Conservation (phyloP, 371 early-diverging fungal species). For the Edhazardia aedis region DNA sequence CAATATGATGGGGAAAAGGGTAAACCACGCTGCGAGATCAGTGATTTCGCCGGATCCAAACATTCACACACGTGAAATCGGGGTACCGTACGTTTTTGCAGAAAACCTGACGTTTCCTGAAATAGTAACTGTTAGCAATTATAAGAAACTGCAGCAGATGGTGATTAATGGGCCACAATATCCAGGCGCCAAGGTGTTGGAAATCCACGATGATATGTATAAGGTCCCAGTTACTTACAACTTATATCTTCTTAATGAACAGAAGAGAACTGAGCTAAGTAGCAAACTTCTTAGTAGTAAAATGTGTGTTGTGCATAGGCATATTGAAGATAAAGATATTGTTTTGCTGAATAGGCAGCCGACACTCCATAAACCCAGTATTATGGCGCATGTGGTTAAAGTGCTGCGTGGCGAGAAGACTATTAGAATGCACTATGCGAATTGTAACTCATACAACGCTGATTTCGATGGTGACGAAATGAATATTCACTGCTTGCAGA, state of each 20-base stretch:
- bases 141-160: conserved; percentile 62
- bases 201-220: too few species aligned
- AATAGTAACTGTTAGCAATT: conserved; percentile 77
- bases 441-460: conserved; percentile 83
- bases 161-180: conserved; percentile 90
- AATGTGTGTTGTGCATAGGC: conserved; percentile 65
- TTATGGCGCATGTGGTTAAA: conserved; percentile 90
- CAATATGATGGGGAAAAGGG: conserved; percentile 99
- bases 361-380: conserved; percentile 92
- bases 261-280: conserved; percentile 73
- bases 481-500: conserved; percentile 98
- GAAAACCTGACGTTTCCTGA: conserved; percentile 84
- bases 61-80: conserved; percentile 89
- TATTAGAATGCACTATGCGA: conserved; percentile 95
- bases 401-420: conserved; percentile 88
- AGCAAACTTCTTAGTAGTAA: conserved; percentile 60
- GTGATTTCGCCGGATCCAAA: conserved; percentile 97
- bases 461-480: conserved; percentile 99
- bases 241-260: conserved; percentile 58
- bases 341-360: conserved; percentile 95
- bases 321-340: conserved; percentile 80
- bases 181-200: conserved; percentile 64
- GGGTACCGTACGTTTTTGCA: conserved; percentile 86
- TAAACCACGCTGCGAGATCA: conserved; percentile 93
- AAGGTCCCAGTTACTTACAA: conserved; percentile 50